A percentile compares a stretch with the other conserved stretches of the same genome.
phyloP scores from a whole-genome alignment of 2,329 filamentous ascomycete species.

The Cladosporium colombiae region DNA sequence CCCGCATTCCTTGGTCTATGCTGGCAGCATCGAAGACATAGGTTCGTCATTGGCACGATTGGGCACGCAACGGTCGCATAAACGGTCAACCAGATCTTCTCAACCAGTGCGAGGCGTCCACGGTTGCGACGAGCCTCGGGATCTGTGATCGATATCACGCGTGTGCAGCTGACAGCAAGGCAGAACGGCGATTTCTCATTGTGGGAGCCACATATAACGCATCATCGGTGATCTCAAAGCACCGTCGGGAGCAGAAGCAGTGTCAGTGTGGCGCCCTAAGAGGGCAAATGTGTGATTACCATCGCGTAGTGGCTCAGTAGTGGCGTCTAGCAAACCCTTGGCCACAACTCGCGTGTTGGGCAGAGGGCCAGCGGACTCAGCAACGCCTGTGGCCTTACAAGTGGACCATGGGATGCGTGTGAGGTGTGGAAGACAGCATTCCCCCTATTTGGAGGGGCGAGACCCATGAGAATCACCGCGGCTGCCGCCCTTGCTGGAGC shows the following conservation, averaged over 20 bases:
- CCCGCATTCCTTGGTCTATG: conserved; percentile 5
- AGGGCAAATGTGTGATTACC: conserved; percentile 2
- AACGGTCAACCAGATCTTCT: conserved; percentile 2
- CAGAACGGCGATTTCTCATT: background rate
- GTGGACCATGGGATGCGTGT: background rate
- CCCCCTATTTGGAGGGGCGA: background rate
- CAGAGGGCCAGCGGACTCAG: background rate
- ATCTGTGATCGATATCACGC: background rate
- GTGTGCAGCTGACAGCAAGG: background rate
- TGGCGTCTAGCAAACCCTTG: background rate
- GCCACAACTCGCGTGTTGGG: background rate
- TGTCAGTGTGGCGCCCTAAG: background rate
- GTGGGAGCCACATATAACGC: background rate
- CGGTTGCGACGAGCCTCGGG: background rate
- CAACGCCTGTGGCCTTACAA: background rate
- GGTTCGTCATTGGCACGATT: conserved; percentile 5
- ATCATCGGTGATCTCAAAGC: conserved; percentile 6
- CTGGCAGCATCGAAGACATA: background rate
- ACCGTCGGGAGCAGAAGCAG: background rate
- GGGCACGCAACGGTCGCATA: conserved; percentile 4
- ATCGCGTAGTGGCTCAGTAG: conserved; percentile 8
- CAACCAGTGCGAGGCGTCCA: conserved; percentile 4
- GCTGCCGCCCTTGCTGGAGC: background rate
- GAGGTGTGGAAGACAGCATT: background rate
- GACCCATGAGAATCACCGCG: background rate